phyloP scores from a whole-genome alignment of 1,139 yeast species.

The Barnettozyma hawaiiensis region DNA sequence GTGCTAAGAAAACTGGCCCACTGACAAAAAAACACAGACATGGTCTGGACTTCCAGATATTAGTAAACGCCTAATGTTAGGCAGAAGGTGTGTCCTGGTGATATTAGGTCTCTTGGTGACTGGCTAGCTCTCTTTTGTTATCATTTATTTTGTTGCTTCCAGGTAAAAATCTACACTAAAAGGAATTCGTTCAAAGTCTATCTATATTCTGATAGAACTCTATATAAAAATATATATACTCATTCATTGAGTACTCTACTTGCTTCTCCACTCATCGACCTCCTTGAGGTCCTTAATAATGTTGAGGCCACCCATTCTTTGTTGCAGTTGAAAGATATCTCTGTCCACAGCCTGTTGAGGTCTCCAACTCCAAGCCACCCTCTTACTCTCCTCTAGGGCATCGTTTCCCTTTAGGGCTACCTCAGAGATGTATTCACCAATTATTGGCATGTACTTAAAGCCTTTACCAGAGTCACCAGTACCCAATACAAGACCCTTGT shows the following conservation, averaged over 20 bases:
- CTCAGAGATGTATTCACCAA: conserved; percentile 33
- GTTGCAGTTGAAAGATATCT: conserved; percentile 22
- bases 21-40: no score
- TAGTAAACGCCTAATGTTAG: no score
- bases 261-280: conserved; percentile 23
- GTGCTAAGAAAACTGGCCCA: no score
- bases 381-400: conserved; percentile 16
- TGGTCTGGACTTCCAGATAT: no score
- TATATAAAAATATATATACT: no score
- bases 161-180: no score
- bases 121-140: no score
- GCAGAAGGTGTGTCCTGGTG: no score
- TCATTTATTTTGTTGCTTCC: no score
- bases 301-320: conserved; percentile 28
- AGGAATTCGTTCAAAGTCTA: no score
- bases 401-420: conserved; percentile 18
- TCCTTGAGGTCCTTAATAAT: conserved; percentile 27
- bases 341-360: conserved; percentile 19
- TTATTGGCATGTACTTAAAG: conserved; percentile 36
- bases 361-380: conserved; percentile 22
- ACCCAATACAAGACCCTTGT: conserved; percentile 29
- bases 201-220: no score
- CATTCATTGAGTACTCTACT: neutral
- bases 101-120: no score
- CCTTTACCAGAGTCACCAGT: conserved; percentile 43